Percentiles rank a stretch among this genome's conserved stretches.
Conservation (phyloP, 2,329 filamentous ascomycete species). For the Arthrinium phaeospermum region DNA sequence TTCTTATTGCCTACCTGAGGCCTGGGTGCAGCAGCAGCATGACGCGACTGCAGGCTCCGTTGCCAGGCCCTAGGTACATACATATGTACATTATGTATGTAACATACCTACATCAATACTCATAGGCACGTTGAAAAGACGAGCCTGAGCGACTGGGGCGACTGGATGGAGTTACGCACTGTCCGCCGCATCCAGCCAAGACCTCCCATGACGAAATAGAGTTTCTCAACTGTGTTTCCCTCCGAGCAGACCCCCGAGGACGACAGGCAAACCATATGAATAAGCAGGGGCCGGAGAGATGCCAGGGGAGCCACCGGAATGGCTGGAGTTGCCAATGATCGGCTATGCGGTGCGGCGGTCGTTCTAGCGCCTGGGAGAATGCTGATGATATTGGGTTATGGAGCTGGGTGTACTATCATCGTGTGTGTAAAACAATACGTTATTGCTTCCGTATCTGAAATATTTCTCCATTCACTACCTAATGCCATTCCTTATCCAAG, state of each 20-base stretch:
- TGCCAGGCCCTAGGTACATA: not conserved
- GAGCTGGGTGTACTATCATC: no score
- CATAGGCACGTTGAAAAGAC: not conserved
- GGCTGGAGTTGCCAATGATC: not conserved
- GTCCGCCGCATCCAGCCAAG: not conserved
- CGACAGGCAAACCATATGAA: not conserved
- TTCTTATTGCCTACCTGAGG: not conserved
- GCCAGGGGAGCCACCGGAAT: not conserved
- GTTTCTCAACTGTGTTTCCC: slow-evolving; percentile 9
- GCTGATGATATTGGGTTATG: no score
- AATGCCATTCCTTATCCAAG: no score
- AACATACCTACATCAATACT: no score
- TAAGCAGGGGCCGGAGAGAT: not conserved
- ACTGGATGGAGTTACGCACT: not conserved
- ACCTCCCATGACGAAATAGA: not conserved
- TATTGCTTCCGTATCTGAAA: no score
- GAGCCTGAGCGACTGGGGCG: not conserved
- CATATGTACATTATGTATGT: no score
- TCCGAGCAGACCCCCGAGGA: slow-evolving; percentile 2
- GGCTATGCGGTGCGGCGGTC: not conserved
- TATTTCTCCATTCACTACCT: no score
- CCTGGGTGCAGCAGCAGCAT: slow-evolving; percentile 10
- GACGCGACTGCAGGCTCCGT: slow-evolving; percentile 10
- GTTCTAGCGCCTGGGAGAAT: not conserved
- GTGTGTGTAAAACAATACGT: no score